Base-by-base conservation (phyloP, 441 rosid genomes). In the Pelargonium cotyledonis region DNA sequence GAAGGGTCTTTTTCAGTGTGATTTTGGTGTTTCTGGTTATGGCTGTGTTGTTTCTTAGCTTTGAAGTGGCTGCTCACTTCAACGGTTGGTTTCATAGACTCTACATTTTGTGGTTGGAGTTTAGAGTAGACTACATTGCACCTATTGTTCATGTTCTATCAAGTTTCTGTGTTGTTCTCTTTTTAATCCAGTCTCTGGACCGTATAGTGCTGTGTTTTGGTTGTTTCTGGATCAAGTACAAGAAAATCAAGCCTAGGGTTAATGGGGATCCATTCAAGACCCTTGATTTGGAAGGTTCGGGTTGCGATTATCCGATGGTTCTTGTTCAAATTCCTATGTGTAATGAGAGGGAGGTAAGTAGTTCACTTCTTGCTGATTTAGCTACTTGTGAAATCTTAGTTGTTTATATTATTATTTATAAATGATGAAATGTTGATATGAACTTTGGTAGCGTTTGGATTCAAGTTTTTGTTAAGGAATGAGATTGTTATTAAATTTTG, bases 321-420 rank as follows among this genome's bases (percentile, higher is more conserved):
- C 97, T 94, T 74, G 98, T 93, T 77, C 97, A 93, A 79, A 92
- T 92, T 44, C 98, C 97, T 31, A 92, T 92, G 98, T 90, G 94
- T 65, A 93, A 93, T 65, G 98, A 94, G 75, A 89, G 77, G 71
- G 98, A 94, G 97, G 97, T 93, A 82, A 71, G 58, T 35, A 23
- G 14, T 44, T 63, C 58, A 31, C 41, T 62, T 68, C 35, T 77
- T 67, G 68, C 47, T 68, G 18, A 65, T 31, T 31, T 31, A 31
- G 38, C 5, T 31, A 31, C 38, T 31, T 31, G 38, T 31, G 38
- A 31, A 31, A 31, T 31, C 38, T 31, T 31, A 31, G 38, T 31
- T 31, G 38, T 29, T 31, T 31, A 3, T 31, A 21, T 21, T 21
- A 0, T 21, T 21, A 21, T 31, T 31, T 3, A 31, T 31, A 31